A percentile compares a stretch with the other conserved stretches of the same genome.
phyloP scores from a whole-genome alignment of 2,329 filamentous ascomycete genomes.

The Neofusicoccum cordaticola region DNA sequence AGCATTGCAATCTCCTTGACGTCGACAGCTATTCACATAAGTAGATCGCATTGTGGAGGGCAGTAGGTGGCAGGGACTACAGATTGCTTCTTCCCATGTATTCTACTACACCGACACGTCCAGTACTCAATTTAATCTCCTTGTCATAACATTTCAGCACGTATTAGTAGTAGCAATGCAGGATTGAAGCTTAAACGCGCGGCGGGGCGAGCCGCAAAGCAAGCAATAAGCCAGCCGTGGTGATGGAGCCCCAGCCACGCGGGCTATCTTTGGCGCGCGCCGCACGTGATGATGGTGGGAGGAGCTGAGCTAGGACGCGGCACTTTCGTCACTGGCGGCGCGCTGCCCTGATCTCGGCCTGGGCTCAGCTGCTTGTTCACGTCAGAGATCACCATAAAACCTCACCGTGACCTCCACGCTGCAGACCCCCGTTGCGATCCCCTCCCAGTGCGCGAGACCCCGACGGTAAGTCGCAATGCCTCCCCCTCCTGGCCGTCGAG shows the following conservation, averaged over 20 bases:
- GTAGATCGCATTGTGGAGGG: conserved; percentile 22
- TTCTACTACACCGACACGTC: conserved; percentile 32
- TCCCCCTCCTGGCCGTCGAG: not conserved
- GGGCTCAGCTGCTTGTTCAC: conserved; percentile 10
- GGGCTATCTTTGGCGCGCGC: conserved; percentile 5
- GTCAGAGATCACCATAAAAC: conserved; percentile 16
- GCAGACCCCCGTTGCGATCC: not conserved
- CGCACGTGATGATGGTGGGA: not conserved
- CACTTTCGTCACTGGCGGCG: conserved; percentile 17
- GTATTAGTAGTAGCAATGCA: conserved; percentile 9
- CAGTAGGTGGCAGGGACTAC: conserved; percentile 27
- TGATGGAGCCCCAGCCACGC: not conserved
- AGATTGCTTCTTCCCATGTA: conserved; percentile 39
- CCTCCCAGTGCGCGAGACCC: conserved; percentile 2
- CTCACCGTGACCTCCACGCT: conserved; percentile 1
- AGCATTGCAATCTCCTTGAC: conserved; percentile 41
- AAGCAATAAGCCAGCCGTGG: not conserved
- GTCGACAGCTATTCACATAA: conserved; percentile 19
- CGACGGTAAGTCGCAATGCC: conserved; percentile 29
- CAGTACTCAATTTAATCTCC: conserved; percentile 38
- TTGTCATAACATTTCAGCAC: conserved; percentile 19
- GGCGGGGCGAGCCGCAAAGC: conserved; percentile 3
- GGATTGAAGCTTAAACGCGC: conserved; percentile 6
- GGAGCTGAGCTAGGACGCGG: conserved; percentile 6
- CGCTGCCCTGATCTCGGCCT: conserved; percentile 11